Evolutionary conservation across 169 alveolate species (phyloP).

Genomic region (Amoebophrya sp.): DNA sequence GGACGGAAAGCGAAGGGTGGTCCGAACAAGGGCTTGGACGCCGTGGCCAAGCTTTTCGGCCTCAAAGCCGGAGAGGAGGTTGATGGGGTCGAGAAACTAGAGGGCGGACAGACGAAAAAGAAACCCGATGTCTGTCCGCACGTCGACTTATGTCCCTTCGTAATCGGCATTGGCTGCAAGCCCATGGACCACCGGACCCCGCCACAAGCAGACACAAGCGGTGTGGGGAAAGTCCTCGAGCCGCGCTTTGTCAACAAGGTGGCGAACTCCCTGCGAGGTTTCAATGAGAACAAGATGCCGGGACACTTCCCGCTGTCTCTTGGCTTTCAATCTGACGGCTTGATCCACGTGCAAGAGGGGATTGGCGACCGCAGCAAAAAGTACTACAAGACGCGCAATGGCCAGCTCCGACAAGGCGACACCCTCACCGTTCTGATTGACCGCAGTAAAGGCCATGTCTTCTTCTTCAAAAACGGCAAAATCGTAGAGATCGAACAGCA

Average conservation of each 20-base stretch:
- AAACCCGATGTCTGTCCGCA: not conserved
- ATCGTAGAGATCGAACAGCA: not conserved
- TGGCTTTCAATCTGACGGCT: not conserved
- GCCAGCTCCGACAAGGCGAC: slow-evolving; percentile 14
- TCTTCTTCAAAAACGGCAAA: not conserved
- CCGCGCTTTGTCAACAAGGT: not conserved
- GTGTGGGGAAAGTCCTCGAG: not conserved
- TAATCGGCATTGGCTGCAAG: not conserved
- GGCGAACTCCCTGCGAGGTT: not conserved
- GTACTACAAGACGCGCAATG: slow-evolving; percentile 19
- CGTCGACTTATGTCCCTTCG: not conserved
- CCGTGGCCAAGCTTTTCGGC: not conserved
- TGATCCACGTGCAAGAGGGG: slow-evolving; percentile 9
- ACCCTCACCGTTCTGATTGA: not conserved
- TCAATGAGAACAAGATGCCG: slow-evolving; percentile 2
- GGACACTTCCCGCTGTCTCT: not conserved
- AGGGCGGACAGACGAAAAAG: not conserved
- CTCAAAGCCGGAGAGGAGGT: not conserved
- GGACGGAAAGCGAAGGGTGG: not conserved
- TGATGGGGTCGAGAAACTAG: not conserved
- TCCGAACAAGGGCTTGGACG: not conserved
- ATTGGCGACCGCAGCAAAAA: not conserved
- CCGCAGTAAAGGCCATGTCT: not conserved
- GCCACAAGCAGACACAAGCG: not conserved
- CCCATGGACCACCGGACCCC: not conserved